Evolutionary conservation across 139 green algal genomes (phyloP).

Genomic region (Tetradesmus obliquus): DNA sequence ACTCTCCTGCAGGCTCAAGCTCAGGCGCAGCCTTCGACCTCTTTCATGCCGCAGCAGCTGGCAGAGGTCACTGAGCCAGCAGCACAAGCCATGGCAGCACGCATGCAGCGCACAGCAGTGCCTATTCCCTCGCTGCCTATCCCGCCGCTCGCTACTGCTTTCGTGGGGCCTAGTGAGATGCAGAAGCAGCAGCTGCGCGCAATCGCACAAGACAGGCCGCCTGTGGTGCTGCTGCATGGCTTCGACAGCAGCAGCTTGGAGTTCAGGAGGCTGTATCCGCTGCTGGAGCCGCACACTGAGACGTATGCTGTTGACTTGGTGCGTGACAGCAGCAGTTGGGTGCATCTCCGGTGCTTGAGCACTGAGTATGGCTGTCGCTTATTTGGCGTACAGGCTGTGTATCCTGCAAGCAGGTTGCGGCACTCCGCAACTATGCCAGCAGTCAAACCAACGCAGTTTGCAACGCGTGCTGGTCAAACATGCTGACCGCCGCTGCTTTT

Average conservation of each 20-base stretch:
- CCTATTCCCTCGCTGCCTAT: constrained; percentile 30
- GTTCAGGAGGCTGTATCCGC: constrained; percentile 84
- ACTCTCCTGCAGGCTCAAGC: not conserved
- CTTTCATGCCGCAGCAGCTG: constrained; percentile 46
- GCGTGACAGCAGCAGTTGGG: not conserved
- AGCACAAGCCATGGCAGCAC: constrained; percentile 37
- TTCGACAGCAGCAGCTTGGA: constrained; percentile 91
- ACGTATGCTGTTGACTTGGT: constrained; percentile 90
- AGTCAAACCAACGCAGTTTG: too few species aligned
- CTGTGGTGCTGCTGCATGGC: constrained; percentile 90
- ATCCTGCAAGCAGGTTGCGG: too few species aligned
- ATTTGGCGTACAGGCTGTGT: too few species aligned
- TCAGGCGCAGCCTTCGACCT: not conserved
- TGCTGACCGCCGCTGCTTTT: not conserved
- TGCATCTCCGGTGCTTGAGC: too few species aligned
- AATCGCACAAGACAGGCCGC: constrained; percentile 48
- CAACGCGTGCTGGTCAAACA: not conserved
- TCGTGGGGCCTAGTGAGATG: constrained; percentile 49
- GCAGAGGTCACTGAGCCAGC: constrained; percentile 51
- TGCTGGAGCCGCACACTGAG: constrained; percentile 70
- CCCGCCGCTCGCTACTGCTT: constrained; percentile 51
- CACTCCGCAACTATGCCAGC: too few species aligned
- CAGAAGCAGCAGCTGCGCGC: constrained; percentile 26
- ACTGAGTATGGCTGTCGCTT: too few species aligned
- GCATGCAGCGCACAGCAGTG: constrained; percentile 45